Conservation (phyloP, 345 rosid genomes). For the Passiflora organensis region DNA sequence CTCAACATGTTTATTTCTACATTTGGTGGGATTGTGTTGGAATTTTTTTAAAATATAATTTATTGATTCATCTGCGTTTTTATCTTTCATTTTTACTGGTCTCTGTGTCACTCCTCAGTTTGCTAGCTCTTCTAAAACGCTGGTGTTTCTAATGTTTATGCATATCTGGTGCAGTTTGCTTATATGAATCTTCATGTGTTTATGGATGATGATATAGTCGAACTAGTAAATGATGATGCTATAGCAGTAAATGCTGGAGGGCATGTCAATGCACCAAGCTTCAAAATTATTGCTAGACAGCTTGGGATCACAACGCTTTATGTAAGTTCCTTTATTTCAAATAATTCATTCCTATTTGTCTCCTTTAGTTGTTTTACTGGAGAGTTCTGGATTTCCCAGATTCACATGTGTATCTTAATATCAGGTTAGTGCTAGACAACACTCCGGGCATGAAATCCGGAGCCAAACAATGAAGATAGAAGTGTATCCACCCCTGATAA, state of each 20-base stretch:
- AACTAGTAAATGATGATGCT: constrained; percentile 40
- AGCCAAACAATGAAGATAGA: constrained; percentile 80
- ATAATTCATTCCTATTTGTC: not conserved
- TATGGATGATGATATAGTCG: constrained; percentile 63
- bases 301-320: constrained; percentile 75
- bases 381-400: constrained; percentile 15
- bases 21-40: too few relatives aligned
- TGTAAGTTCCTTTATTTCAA: constrained; percentile 43
- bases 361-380: constrained; percentile 2
- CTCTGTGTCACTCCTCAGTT: not conserved
- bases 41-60: too few relatives aligned
- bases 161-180: constrained; percentile 52
- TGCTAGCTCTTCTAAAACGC: too few relatives aligned
- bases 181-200: constrained; percentile 69
- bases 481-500: constrained; percentile 71
- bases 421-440: constrained; percentile 78
- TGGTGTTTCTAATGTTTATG: constrained; percentile 8
- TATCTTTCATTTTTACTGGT: not conserved
- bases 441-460: constrained; percentile 63
- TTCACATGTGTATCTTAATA: constrained; percentile 22
- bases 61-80: not conserved
- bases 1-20: too few relatives aligned
- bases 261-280: constrained; percentile 37
- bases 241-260: constrained; percentile 35
- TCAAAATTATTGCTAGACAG: constrained; percentile 57